Base-by-base conservation (phyloP, 2,329 filamentous ascomycete species). In the Thelonectria rubi region DNA sequence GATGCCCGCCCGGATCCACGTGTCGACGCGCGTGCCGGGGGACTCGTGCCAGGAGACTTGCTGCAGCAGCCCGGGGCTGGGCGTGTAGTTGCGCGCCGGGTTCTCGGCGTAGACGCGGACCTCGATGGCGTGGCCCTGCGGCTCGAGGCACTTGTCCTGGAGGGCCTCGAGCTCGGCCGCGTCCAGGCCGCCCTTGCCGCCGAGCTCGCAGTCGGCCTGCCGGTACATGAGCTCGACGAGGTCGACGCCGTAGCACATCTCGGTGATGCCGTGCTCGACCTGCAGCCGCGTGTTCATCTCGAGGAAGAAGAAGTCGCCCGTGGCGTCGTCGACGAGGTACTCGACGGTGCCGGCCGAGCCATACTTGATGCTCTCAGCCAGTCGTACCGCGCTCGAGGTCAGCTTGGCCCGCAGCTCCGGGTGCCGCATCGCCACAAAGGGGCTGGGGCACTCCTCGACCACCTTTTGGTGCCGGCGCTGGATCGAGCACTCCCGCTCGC, bases 211-310 rank as follows among this genome's bases (percentile, higher is more conserved):
- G n/a, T 76, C 72, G 0, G 76, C 76, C 30, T 78, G 76, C 14
- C 54, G 63, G 17, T 79, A 65, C 78, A 80, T 79, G 21, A 78
- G 55, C 15, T 87, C 82, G 1, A 93, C 91, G 12, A 93, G 79
- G 69, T 93, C 91, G 54, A 91, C 84, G 0, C 86, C 87, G 11
- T 89, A 91, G 14, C 91, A 88, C 84, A 92, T 87, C 73, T 93
- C 91, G 0, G 91, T 93, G 8, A 93, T 88, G 0, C 90, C 90
- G 66, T 93, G 91, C 72, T 93, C 91, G 21, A 94, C 91, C 67
- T 93, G 91, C 3, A 93, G 75, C 9, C 91, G 81, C 0, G 91
- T 65, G 80, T 85, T 82, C 72, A 84, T 81, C 59, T 83, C 82
- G 14, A 83, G 71, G 58, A 83, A 84, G 65, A 79, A 91, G 73